Conservation (phyloP, 306 rosid genomes). For the Vicia sativa region DNA sequence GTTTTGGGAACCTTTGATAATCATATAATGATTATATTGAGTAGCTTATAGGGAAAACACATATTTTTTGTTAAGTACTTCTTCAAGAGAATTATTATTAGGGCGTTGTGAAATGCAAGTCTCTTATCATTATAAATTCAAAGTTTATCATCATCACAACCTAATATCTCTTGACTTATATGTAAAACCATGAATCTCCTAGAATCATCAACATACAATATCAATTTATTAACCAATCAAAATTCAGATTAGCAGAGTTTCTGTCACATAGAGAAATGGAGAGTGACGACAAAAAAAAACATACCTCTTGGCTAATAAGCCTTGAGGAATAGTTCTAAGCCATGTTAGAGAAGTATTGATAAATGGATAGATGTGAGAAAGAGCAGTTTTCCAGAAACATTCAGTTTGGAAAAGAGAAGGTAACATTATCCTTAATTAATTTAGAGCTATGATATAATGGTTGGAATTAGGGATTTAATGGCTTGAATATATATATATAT, state of each 20-base stretch:
- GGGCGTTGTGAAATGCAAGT: constrained; percentile 4
- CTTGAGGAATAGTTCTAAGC: constrained; percentile 71
- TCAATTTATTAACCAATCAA: too few relatives aligned
- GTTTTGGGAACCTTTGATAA: not conserved
- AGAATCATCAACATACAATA: not conserved
- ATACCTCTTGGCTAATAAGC: constrained; percentile 58
- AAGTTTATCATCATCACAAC: constrained; percentile 48
- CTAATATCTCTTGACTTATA: constrained; percentile 54
- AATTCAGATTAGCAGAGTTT: too few relatives aligned
- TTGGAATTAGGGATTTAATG: too few relatives aligned
- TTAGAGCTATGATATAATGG: too few relatives aligned
- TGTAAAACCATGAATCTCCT: constrained; percentile 78
- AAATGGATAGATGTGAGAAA: constrained; percentile 51
- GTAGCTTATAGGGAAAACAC: constrained; percentile 9
- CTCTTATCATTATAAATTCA: too few relatives aligned
- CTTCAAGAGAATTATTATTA: not conserved
- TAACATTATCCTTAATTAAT: too few relatives aligned
- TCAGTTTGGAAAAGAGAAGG: too few relatives aligned
- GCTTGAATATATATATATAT: too few relatives aligned
- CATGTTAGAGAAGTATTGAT: constrained; percentile 56
- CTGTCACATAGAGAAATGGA: too few relatives aligned
- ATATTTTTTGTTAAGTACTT: not conserved
- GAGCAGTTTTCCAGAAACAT: constrained; percentile 86
- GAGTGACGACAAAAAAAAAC: too few relatives aligned
- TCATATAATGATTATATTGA: not conserved